Evolutionary conservation across 768 basidiomycete genomes (phyloP).

Genomic region (Gymnopilus junonius): DNA sequence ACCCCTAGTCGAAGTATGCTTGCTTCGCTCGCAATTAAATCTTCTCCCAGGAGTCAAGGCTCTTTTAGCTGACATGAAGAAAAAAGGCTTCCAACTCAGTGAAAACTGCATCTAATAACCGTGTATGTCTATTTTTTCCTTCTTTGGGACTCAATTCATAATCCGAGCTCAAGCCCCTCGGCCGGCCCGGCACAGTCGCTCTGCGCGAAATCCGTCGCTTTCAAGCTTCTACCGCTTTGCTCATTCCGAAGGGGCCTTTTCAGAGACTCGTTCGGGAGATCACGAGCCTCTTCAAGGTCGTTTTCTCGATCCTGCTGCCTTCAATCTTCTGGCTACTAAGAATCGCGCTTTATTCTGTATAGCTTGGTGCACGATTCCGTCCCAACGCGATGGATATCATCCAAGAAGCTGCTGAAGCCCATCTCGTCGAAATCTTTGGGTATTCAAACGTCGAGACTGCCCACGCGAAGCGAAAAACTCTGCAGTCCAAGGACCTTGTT

Average conservation of each 20-base stretch:
- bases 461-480: slow-evolving; percentile 18
- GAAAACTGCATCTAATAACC: background rate
- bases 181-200: slow-evolving; percentile 19
- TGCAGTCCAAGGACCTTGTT: slow-evolving; percentile 11
- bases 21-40: too few relatives aligned
- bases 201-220: slow-evolving; percentile 18
- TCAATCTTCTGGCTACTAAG: too few relatives aligned
- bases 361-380: background rate
- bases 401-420: slow-evolving; percentile 19
- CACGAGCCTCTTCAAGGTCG: background rate
- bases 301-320: background rate
- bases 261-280: slow-evolving; percentile 20
- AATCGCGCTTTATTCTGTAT: background rate
- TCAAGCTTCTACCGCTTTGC: slow-evolving; percentile 17
- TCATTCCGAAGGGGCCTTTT: slow-evolving; percentile 17
- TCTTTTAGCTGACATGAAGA: too few relatives aligned
- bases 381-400: background rate
- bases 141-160: background rate
- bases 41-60: too few relatives aligned
- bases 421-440: slow-evolving; percentile 16
- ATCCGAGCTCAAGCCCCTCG: background rate
- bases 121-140: background rate
- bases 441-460: slow-evolving; percentile 16
- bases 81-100: background rate
- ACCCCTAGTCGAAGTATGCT: too few relatives aligned